Conservation (phyloP, 2,329 filamentous ascomycete species). For the Colletotrichum theobromicola region DNA sequence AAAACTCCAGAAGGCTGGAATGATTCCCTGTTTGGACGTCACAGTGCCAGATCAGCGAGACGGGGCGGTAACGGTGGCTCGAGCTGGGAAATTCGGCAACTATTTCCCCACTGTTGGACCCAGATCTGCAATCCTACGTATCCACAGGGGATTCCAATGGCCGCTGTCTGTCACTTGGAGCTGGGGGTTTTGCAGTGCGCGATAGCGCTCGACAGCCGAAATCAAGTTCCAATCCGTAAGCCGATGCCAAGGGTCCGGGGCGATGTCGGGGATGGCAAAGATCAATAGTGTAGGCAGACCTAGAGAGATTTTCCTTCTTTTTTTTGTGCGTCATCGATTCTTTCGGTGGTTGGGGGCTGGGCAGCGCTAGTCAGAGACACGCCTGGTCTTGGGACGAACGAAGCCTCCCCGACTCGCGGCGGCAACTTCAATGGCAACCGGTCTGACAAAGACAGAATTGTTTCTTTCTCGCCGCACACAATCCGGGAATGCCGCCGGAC, state of each 20-base stretch:
- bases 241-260: background rate
- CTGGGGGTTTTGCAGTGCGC: background rate
- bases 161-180: background rate
- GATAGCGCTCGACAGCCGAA: background rate
- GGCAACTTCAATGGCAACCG: background rate
- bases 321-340: background rate
- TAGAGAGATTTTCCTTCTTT: background rate
- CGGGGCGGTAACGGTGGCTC: background rate
- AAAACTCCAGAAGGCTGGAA: background rate
- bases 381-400: background rate
- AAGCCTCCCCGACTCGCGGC: background rate
- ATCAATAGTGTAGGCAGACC: background rate
- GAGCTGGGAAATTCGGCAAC: background rate
- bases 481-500: background rate
- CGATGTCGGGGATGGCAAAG: background rate
- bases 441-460: background rate
- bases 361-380: slow-evolving; percentile 5
- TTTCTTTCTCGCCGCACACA: background rate
- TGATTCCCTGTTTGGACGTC: background rate
- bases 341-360: background rate
- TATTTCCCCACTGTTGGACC: background rate
- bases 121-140: slow-evolving; percentile 6
- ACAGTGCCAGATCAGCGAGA: background rate
- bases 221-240: background rate
- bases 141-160: background rate